Conservation (phyloP, 345 rosid genomes). For the Salix purpurea region DNA sequence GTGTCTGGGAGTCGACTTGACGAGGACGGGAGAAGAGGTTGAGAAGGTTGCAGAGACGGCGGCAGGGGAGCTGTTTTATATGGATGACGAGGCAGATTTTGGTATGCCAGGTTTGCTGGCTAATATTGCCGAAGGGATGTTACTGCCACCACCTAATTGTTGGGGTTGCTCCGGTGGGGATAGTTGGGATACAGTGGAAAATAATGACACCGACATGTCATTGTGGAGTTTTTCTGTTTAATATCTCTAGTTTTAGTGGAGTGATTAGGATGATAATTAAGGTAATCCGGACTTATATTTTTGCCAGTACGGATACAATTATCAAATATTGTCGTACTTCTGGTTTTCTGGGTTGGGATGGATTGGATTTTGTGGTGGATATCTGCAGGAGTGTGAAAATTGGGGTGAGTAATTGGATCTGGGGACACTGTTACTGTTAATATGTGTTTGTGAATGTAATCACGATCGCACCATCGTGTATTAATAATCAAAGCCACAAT, state of each 20-base stretch:
- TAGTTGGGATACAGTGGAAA: conserved; percentile 27
- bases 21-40: too few relatives aligned
- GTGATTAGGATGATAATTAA: neutral
- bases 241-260: neutral
- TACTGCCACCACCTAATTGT: conserved; percentile 63
- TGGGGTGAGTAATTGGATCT: neutral
- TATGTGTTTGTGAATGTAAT: neutral
- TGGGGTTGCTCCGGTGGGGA: conserved; percentile 17
- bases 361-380: neutral
- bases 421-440: neutral
- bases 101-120: conserved; percentile 58
- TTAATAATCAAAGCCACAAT: neutral
- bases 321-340: neutral
- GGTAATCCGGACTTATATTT: neutral
- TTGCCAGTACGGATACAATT: neutral
- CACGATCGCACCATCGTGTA: neutral
- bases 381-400: neutral
- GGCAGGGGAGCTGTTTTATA: conserved; percentile 28
- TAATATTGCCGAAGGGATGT: conserved; percentile 77
- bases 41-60: conserved; percentile 1
- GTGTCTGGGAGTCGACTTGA: too few relatives aligned
- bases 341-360: neutral
- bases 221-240: conserved; percentile 53
- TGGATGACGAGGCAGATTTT: conserved; percentile 62
- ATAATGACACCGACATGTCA: conserved; percentile 38